Base-by-base conservation (phyloP, 352 stramenopile species). In the Peronosclerospora sorghi region DNA sequence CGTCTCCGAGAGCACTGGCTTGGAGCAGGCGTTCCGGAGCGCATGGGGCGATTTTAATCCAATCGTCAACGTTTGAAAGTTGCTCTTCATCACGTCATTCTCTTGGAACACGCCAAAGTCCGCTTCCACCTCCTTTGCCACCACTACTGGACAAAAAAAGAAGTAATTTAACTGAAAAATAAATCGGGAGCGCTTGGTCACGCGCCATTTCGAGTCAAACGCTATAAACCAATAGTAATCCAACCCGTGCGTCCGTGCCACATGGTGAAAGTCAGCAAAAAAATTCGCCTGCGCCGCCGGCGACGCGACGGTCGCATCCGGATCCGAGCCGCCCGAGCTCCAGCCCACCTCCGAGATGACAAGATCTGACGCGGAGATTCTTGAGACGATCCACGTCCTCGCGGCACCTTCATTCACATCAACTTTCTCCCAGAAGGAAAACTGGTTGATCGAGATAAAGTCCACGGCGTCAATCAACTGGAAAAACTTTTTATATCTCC, bases 401-500 rank as follows among this genome's bases (percentile, higher is more conserved):
- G n/a, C n/a, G n/a, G n/a, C n/a, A n/a, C n/a, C n/a, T n/a, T n/a
- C n/a, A n/a, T n/a, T n/a, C n/a, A n/a, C n/a, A n/a, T n/a, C n/a
- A n/a, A n/a, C n/a, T n/a, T n/a, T n/a, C n/a, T n/a, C n/a, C n/a
- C n/a, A 89, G 52, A 83, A 83, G 7, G 72, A 77, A 41, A 89
- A 89, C 51, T 89, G 68, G 61, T 86, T 89, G 29, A 84, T 62
- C n/a, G 67, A n/a, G n/a, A n/a, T n/a, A n/a, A n/a, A n/a, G n/a
- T n/a, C n/a, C n/a, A n/a, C n/a, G n/a, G n/a, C n/a, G n/a, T n/a
- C n/a, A n/a, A n/a, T n/a, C n/a, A n/a, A n/a, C n/a, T n/a, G n/a
- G n/a, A n/a, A n/a, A n/a, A n/a, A n/a, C n/a, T n/a, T n/a, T n/a
- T n/a, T n/a, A n/a, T n/a, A n/a, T n/a, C n/a, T n/a, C n/a, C n/a